phyloP scores from a whole-genome alignment of 2,329 filamentous ascomycete species.

The Magnaporthiopsis rhizophila region DNA sequence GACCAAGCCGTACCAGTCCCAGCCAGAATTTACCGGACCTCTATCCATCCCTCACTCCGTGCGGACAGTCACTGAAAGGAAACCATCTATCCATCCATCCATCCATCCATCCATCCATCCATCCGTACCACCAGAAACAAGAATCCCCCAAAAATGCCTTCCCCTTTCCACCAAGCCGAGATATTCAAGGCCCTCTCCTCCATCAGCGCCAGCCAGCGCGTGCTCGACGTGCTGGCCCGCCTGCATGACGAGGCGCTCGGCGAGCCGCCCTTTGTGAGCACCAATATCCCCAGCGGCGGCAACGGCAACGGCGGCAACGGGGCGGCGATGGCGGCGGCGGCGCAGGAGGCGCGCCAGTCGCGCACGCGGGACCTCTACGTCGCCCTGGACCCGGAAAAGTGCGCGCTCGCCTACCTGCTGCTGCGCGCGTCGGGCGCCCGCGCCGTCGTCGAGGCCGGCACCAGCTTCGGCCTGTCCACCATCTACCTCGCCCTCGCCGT shows the following conservation, averaged over 20 bases:
- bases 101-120: no score
- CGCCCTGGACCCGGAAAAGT: conserved; percentile 51
- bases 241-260: conserved; percentile 11
- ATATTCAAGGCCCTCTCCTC: conserved; percentile 2
- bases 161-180: not conserved
- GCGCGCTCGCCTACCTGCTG: conserved; percentile 46
- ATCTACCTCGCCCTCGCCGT: conserved; percentile 55
- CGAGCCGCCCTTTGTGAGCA: conserved; percentile 10
- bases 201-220: conserved; percentile 6
- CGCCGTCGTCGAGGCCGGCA: conserved; percentile 51
- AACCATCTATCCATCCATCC: no score
- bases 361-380: conserved; percentile 49
- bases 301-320: no score
- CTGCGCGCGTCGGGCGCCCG: conserved; percentile 37
- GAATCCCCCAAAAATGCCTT: not conserved
- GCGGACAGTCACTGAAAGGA: no score
- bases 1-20: no score
- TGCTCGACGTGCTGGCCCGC: conserved; percentile 9
- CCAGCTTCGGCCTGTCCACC: conserved; percentile 53
- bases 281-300: not conserved
- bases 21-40: no score
- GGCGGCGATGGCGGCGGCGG: not conserved
- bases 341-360: conserved; percentile 6
- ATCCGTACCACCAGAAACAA: no score
- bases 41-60: no score